These are phyloP conservation scores for Scheffersomyces cryptocercus DNA, from an alignment of 1,139 yeast species.

Conservation along the genomic window DNA sequence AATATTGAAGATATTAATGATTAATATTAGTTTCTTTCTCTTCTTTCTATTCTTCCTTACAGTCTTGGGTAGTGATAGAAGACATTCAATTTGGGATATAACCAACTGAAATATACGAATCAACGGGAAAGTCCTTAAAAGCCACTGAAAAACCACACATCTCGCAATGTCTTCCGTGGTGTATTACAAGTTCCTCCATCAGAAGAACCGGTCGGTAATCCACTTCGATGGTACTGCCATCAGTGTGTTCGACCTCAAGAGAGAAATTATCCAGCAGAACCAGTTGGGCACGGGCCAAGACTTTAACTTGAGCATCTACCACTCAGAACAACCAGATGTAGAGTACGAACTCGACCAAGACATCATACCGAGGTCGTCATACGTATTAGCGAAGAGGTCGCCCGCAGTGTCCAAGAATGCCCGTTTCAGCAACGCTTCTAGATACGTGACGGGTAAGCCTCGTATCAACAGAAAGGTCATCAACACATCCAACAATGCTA, in stretches of 20 bases:
- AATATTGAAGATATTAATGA: too few species aligned
- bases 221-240: conserved; percentile 96
- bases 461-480: conserved; percentile 49
- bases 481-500: conserved; percentile 21
- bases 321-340: conserved; percentile 67
- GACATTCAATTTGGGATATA: too few species aligned
- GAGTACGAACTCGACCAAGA: conserved; percentile 88
- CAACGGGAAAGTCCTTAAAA: background rate
- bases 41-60: too few species aligned
- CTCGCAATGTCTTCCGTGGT: conserved; percentile 80
- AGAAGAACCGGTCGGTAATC: conserved; percentile 75
- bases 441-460: conserved; percentile 88
- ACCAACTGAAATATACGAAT: background rate
- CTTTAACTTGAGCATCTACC: conserved; percentile 71
- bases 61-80: too few species aligned
- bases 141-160: conserved; percentile 5
- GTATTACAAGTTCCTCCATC: conserved; percentile 85
- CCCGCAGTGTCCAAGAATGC: conserved; percentile 65
- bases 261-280: conserved; percentile 82
- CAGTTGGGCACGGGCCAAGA: conserved; percentile 83
- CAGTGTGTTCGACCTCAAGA: conserved; percentile 88
- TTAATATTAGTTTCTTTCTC: too few species aligned
- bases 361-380: conserved; percentile 84
- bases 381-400: conserved; percentile 76
- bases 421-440: conserved; percentile 57